phyloP scores from a whole-genome alignment of 768 basidiomycete genomes.

The Cystobasidium onofrii region DNA sequence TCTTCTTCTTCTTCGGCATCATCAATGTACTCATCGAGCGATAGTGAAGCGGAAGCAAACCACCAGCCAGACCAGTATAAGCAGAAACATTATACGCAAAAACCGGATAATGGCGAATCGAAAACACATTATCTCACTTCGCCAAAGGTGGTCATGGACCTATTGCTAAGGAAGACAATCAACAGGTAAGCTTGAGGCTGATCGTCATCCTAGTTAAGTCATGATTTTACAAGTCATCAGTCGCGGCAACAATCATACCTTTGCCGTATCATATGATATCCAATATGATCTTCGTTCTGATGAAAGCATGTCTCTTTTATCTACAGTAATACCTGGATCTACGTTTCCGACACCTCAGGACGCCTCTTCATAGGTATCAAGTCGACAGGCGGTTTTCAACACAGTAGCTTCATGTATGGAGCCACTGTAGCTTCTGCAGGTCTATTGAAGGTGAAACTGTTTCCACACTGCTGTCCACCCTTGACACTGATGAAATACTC shows the following conservation, averaged over 20 bases:
- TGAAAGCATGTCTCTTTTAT: background rate
- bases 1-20: background rate
- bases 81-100: conserved; percentile 7
- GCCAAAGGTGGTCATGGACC: conserved; percentile 44
- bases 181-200: conserved; percentile 35
- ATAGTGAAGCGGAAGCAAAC: conserved; percentile 17
- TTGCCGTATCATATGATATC: background rate
- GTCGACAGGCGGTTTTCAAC: conserved; percentile 46
- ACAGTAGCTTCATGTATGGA: conserved; percentile 44
- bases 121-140: conserved; percentile 34
- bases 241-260: no score
- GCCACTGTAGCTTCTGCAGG: conserved; percentile 37
- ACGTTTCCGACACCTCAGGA: conserved; percentile 14
- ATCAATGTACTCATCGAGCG: conserved; percentile 29
- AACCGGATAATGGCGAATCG: background rate
- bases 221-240: no score
- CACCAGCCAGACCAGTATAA: background rate
- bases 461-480: no score
- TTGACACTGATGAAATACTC: no score
- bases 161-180: conserved; percentile 45
- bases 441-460: conserved; percentile 36
- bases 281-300: no score
- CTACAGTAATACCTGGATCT: conserved; percentile 27
- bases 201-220: conserved; percentile 39
- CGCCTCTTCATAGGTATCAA: conserved; percentile 48